Conservation (phyloP, 495 filamentous ascomycete species). For the Talaromyces thailandensis region DNA sequence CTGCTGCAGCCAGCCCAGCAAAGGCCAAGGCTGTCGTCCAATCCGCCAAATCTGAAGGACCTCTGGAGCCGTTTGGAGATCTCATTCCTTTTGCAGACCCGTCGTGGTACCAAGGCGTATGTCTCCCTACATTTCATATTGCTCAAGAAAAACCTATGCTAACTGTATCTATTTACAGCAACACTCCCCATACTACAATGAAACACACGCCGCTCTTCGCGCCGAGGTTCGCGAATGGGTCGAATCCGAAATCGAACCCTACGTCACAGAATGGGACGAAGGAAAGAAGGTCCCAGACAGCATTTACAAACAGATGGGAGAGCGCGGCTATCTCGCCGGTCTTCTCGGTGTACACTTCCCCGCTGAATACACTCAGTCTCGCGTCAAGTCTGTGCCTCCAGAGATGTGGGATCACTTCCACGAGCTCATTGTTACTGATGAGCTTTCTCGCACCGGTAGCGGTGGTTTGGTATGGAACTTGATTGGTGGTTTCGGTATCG, state of each 20-base stretch:
- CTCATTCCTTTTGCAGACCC: conserved; percentile 90
- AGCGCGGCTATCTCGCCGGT: conserved; percentile 84
- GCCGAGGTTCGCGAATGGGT: conserved; percentile 89
- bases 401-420: conserved; percentile 99
- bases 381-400: conserved; percentile 64
- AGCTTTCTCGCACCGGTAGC: conserved; percentile 77
- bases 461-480: conserved; percentile 98
- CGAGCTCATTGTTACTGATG: conserved; percentile 89
- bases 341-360: conserved; percentile 75
- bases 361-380: conserved; percentile 56
- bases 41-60: conserved; percentile 45
- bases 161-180: conserved; percentile 43
- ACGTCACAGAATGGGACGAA: conserved; percentile 96
- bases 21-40: conserved; percentile 42
- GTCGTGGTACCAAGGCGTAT: conserved; percentile 90
- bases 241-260: conserved; percentile 78
- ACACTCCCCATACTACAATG: conserved; percentile 92
- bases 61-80: conserved; percentile 75
- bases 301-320: conserved; percentile 94
- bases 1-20: conserved; percentile 43
- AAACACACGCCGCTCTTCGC: conserved; percentile 82
- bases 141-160: not conserved
- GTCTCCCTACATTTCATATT: conserved; percentile 21
- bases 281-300: conserved; percentile 73
- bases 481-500: conserved; percentile 90